Evolutionary conservation across 257 asterid genomes (phyloP), one percentile per base, ranked within the genome.

Genomic region (Solanum pimpinellifolium): DNA sequence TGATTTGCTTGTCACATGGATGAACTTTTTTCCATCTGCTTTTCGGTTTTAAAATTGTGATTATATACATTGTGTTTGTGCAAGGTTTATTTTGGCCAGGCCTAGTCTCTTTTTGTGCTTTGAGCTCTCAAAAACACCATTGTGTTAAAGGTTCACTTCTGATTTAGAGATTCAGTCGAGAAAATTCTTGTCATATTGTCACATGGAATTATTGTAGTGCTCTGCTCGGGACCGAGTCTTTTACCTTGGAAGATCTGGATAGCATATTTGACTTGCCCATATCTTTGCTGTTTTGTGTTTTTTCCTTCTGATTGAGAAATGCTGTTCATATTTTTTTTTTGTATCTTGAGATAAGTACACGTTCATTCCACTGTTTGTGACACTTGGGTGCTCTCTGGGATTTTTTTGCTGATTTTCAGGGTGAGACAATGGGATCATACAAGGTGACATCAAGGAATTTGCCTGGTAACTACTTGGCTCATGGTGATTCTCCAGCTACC

Each of bases 401-500:
- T 74, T 11, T 74, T 39, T 74, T 29, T 37, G 16, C 82, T 39
- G 20, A 21, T 20, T 37, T 90, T 80, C 94, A 97, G 99, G 98
- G 96, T 84, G 91, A 66, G 86, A 92, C 91, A 59, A 86, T 92
- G 90, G 94, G 90, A 92, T 88, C 90, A 86, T 76, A 80, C 87
- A 88, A 75, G 49, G 82, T 91, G 86, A 88, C 93, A 74, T 86
- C 94, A 86, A 86, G 86, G 90, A 87, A 88, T 83, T 86, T 90
- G 75, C 89, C 89, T 88, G 97, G 88, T 85, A 85, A 86, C 73
- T 68, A 62, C 68, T 87, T 89, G 88, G 91, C 88, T 83, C 91
- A 69, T 87, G 84, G 85, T 88, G 91, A 88, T 86, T 85, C 98
- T 90, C 88, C 98, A 90, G 90, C 91, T 89, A 92, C 95, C 94